Base-by-base conservation (phyloP, 768 basidiomycete genomes). In the Lactifluus volemus region DNA sequence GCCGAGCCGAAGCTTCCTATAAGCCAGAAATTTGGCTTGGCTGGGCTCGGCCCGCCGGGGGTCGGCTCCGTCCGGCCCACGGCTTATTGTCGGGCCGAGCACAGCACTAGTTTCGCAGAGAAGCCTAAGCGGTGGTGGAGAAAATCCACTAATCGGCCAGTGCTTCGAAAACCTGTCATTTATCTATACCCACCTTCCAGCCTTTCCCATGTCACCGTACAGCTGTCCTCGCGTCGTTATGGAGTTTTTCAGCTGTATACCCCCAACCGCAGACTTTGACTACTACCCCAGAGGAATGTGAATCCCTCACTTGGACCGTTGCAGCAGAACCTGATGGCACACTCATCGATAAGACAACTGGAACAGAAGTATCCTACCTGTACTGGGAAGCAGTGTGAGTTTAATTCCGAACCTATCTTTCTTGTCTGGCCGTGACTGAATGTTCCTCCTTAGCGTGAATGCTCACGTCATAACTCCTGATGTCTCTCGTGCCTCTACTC, bases 351-450 rank as follows among this genome's bases (percentile, higher is more conserved):
- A n/a, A n/a, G n/a, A n/a, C n/a, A n/a, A 42, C 52, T 10, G 61
- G 56, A 4, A 42, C 21, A 32, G 61, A 63, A 44, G 52, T 49
- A 17, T 38, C 61, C 12, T 53, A 58, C 25, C 39, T 63, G 4
- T 63, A 19, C 25, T 63, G 56, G 56, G 61, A 62, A 19, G 61
- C 61, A 5, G 49, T 10, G 61, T 62, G 45, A 32, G 55, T 12
- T 47, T 47, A 17, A 2, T 21, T 60, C 2, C 29, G 11, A 21
- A 19, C 36, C 8, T 17, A 19, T 2, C 7, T 45, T 9, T 15
- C 3, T 51, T 15, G 21, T 21, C 21, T 3, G 10, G n/a, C 29
- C 5, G 12, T 2, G 19, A 52, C 9, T 30, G 15, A 49, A 30
- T 9, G 2, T 5, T 12, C 25, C 19, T 8, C 15, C 69, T 30